phyloP scores from a whole-genome alignment of 306 rosid species.

The Biancaea sappan region DNA sequence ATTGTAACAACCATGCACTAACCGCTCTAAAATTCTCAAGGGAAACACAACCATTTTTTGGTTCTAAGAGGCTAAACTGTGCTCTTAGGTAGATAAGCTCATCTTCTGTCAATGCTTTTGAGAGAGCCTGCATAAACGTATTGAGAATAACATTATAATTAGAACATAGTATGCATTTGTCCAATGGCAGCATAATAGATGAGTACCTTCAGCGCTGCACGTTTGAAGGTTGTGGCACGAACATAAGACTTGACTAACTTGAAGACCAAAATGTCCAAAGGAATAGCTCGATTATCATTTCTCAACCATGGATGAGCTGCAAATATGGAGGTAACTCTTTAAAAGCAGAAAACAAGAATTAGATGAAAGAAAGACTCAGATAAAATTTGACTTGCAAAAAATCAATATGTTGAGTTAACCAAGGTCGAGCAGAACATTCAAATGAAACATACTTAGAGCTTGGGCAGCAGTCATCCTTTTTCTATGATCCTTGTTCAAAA shows the following conservation, averaged over 20 bases:
- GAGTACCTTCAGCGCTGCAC: slow-evolving; percentile 82
- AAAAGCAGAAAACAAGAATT: slow-evolving; percentile 13
- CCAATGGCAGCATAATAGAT: slow-evolving; percentile 21
- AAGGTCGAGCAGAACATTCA: slow-evolving; percentile 29
- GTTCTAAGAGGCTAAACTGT: slow-evolving; percentile 84
- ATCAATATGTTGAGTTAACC: slow-evolving; percentile 7
- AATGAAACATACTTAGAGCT: slow-evolving; percentile 71
- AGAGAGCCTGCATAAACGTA: slow-evolving; percentile 72
- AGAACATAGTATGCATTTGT: slow-evolving; percentile 15
- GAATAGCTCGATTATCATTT: slow-evolving; percentile 60
- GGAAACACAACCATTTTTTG: slow-evolving; percentile 66
- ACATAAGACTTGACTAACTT: slow-evolving; percentile 78
- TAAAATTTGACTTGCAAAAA: slow-evolving; percentile 24
- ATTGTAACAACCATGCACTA: slow-evolving; percentile 36
- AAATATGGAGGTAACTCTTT: slow-evolving; percentile 41
- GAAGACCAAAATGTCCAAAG: slow-evolving; percentile 83
- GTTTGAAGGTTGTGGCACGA: slow-evolving; percentile 81
- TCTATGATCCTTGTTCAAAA: slow-evolving; percentile 93
- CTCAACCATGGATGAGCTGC: slow-evolving; percentile 97
- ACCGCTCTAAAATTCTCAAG: slow-evolving; percentile 83
- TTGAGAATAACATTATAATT: slow-evolving; percentile 21
- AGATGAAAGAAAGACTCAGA: neutral
- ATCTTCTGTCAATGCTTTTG: slow-evolving; percentile 80
- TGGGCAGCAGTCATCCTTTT: slow-evolving; percentile 97
- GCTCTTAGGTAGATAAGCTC: slow-evolving; percentile 79